These are phyloP conservation scores for Alternaria consortialis DNA, from an alignment of 2,329 filamentous ascomycete species.

Conservation along the genomic window DNA sequence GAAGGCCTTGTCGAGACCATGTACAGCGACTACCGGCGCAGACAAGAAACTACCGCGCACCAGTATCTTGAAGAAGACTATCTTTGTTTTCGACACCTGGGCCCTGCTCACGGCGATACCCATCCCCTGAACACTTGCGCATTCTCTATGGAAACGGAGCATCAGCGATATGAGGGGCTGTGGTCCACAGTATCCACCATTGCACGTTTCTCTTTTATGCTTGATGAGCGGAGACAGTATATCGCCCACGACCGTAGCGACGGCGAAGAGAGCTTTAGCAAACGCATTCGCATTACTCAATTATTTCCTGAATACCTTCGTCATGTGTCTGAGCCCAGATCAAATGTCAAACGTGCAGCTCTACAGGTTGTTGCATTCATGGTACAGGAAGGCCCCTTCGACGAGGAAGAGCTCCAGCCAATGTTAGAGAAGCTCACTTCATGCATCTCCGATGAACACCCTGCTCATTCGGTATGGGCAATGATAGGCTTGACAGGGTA, in stretches of 20 bases:
- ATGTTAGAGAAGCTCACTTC: slow-evolving; percentile 67
- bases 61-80: slow-evolving; percentile 76
- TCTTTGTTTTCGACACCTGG: slow-evolving; percentile 61
- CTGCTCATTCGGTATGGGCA: slow-evolving; percentile 74
- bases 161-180: slow-evolving; percentile 39
- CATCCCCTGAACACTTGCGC: slow-evolving; percentile 42
- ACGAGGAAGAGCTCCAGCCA: slow-evolving; percentile 62
- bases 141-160: slow-evolving; percentile 47
- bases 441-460: slow-evolving; percentile 74
- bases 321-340: slow-evolving; percentile 46
- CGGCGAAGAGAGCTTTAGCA: slow-evolving; percentile 37
- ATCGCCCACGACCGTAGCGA: slow-evolving; percentile 28
- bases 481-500: slow-evolving; percentile 84
- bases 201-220: slow-evolving; percentile 48
- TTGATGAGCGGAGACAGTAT: slow-evolving; percentile 40
- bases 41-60: slow-evolving; percentile 63
- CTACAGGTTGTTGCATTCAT: slow-evolving; percentile 65
- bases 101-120: slow-evolving; percentile 36
- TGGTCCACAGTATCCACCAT: slow-evolving; percentile 54
- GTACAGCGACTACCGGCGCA: slow-evolving; percentile 79
- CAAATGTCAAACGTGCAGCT: slow-evolving; percentile 56
- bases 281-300: slow-evolving; percentile 51
- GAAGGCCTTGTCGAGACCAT: slow-evolving; percentile 75
- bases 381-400: slow-evolving; percentile 49
- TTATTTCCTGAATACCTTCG: slow-evolving; percentile 54